Evolutionary conservation across 2,329 filamentous ascomycete genomes (phyloP), one percentile per base, ranked within the genome.

Genomic region (Stemphylium beticola): DNA sequence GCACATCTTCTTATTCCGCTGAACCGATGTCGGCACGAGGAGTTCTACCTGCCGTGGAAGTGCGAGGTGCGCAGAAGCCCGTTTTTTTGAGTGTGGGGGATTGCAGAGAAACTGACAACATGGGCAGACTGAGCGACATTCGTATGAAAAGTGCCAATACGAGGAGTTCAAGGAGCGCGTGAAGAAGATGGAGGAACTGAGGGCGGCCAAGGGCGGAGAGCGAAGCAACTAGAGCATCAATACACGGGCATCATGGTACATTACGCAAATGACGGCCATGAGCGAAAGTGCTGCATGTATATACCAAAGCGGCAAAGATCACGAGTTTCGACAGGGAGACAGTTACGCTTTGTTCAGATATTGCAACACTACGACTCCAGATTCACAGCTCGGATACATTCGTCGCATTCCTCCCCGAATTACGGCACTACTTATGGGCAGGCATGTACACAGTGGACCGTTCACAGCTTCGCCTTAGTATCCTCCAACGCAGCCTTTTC

Each of bases 121-220:
- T 20, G 8, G 15, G 55, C 74, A 98, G 95, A 87, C 92, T 77
- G 95, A 99, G 83, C 85, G 95, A 82, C 95, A 99, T 81, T 89
- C 88, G 73, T 99, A 99, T 83, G 95, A 99, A 77, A 98, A 98
- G 79, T 99, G 95, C 86, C 95, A 99, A 75, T 99, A 99, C 79
- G 90, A 90, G 63, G 95, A 98, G 77, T 99, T 99, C 84, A 96
- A 96, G 87, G 92, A 93, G 85, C 88, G 95, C 55, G 95, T 99
- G 63, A 91, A 90, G 74, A 98, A 96, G 87, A 99, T 99, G 95
- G 87, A 98, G 71, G 93, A 99, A 82, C 80, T 99, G 74, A 86
- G 92, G 74, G 93, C 87, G 65, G 87, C 90, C 57, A 96, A 96
- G 85, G 86, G 81, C 55, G 92, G 91, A 58, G 87, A 85, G 71